These are phyloP conservation scores for Candida dajiaensis DNA, from an alignment of 805 yeast genomes.

Conservation along the genomic window DNA sequence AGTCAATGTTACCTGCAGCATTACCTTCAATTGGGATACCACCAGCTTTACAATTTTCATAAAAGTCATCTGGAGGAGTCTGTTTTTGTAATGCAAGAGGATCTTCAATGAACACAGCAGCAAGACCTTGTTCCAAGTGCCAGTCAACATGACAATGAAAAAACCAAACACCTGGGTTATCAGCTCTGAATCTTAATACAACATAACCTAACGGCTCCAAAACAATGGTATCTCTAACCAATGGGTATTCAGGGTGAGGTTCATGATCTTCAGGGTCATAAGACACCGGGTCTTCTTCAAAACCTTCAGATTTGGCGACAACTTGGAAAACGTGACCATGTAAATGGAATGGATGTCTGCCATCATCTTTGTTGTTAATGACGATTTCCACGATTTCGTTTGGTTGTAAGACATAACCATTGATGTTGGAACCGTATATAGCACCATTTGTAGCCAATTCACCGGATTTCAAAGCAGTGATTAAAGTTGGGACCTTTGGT, in stretches of 20 bases:
- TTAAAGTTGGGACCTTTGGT: conserved; percentile 68
- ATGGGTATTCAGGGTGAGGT: conserved; percentile 52
- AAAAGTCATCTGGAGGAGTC: conserved; percentile 41
- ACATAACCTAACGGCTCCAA: conserved; percentile 64
- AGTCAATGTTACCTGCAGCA: conserved; percentile 63
- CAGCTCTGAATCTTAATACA: conserved; percentile 68
- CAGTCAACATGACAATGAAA: conserved; percentile 91
- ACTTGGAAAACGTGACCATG: conserved; percentile 71
- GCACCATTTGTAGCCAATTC: conserved; percentile 43
- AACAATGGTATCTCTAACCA: conserved; percentile 64
- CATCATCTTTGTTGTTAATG: conserved; percentile 69
- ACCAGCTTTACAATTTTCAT: conserved; percentile 41
- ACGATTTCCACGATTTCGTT: conserved; percentile 68
- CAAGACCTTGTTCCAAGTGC: conserved; percentile 80
- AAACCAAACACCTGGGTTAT: conserved; percentile 92
- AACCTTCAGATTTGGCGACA: conserved; percentile 43
- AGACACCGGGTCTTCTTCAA: conserved; percentile 51
- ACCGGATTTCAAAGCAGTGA: conserved; percentile 60
- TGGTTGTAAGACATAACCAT: conserved; percentile 52
- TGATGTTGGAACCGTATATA: conserved; percentile 73
- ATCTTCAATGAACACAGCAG: conserved; percentile 65
- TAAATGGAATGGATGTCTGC: conserved; percentile 71
- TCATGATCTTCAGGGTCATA: conserved; percentile 41
- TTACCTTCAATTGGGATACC: conserved; percentile 50
- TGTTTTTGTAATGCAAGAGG: conserved; percentile 45